A percentile compares a stretch with the other conserved stretches of the same genome.
Evolutionary conservation across 345 rosid genomes (phyloP).

Genomic region (Brassica rapa): DNA sequence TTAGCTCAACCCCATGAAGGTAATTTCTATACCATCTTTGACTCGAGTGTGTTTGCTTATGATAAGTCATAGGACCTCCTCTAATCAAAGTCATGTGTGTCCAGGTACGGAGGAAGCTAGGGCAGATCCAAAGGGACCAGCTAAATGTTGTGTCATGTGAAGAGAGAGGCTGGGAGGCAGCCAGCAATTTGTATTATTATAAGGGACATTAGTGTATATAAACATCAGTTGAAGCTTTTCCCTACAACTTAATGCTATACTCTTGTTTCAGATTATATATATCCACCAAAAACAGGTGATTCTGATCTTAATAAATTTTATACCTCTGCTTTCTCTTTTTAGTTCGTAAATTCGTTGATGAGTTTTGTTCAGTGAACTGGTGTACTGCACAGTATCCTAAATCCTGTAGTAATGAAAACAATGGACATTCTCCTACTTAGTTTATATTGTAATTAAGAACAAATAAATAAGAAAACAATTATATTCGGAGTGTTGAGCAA

Average conservation of each 20-base stretch:
- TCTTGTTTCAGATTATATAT: conserved; percentile 32
- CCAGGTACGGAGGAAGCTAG: conserved; percentile 87
- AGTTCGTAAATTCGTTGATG: neutral
- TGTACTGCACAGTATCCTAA: neutral
- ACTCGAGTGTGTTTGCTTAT: neutral
- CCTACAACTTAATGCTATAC: conserved; percentile 22
- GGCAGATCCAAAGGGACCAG: conserved; percentile 77
- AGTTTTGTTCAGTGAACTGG: neutral
- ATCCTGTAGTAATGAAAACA: neutral
- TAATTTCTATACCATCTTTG: conserved; percentile 12
- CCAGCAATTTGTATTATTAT: conserved; percentile 33
- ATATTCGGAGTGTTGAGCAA: neutral
- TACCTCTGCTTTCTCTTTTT: neutral
- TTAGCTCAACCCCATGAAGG: conserved; percentile 79
- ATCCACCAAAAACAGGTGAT: conserved; percentile 35
- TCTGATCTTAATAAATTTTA: conserved; percentile 24
- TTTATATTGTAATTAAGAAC: neutral
- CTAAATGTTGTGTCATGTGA: conserved; percentile 80
- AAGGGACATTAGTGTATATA: conserved; percentile 35
- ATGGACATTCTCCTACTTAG: neutral
- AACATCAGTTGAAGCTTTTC: conserved; percentile 36
- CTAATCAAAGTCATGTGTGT: conserved; percentile 16
- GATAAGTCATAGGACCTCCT: neutral
- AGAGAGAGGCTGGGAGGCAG: conserved; percentile 1
- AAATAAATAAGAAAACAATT: no score